Base-by-base conservation (phyloP, 768 basidiomycete species). In the Collybiopsis confluens region DNA sequence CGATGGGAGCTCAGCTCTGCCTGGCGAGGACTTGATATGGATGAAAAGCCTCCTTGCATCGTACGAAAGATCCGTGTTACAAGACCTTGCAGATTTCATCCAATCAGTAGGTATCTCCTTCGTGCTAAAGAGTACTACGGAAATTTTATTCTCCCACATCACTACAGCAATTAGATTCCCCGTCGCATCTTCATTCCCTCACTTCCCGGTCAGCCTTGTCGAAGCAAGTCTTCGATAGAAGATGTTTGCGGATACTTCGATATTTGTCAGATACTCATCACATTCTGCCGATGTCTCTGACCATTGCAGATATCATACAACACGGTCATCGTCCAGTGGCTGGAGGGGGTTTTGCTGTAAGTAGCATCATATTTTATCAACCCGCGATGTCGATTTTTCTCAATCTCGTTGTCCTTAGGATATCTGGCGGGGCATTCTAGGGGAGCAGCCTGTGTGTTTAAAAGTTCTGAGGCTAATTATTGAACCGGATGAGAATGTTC, bases 301-400 rank as follows among this genome's bases (percentile, higher is more conserved):
- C 61, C 36, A 15, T 68, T 16, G 49, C 56, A 26, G 55, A 61
- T 33, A 7, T 65, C 7, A 52, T 11, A 16, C 43, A 38, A 16
- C 54, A 52, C 5, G 54, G 37, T 7, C 38, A 36, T 11, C 53
- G 52, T 20, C 61, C 64, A 2, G 44, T 56, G 5, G 56, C 60
- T 13, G 56, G 56, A 26, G 70, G 70, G 36, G 65, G 64, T 1
- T 73, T 66, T 54, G 70, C 70, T 28, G 60, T 65, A 45, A 8
- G 61, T 7, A 9, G 5, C 13, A 13, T 33, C 30, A 28, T 30
- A 33, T 33, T 33, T 7, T 8, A 18, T 4, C 35, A 5, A 30
- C 35, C 27, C n/a, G n/a, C n/a, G n/a, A 23, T n/a, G 42, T n/a
- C 7, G 16, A 4, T 13, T 10, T 35, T 4, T 13, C 4, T 16